These are phyloP conservation scores for Russula compacta DNA, from an alignment of 768 basidiomycete species.

Conservation along the genomic window DNA sequence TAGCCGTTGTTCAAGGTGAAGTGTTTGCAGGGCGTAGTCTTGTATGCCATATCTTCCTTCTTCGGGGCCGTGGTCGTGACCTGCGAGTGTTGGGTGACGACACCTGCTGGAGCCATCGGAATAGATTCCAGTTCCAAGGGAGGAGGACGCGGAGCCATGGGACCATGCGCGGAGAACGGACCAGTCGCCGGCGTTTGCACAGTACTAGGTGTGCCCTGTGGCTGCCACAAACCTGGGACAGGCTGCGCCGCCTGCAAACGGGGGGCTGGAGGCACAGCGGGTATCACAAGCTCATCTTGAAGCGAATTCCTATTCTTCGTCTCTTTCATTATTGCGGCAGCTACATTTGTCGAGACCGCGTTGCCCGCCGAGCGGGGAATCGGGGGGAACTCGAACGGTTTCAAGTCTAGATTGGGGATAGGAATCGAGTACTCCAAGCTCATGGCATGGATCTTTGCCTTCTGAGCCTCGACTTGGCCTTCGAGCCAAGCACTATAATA, in stretches of 20 bases:
- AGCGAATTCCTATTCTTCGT: background rate
- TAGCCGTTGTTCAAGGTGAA: conserved; percentile 7
- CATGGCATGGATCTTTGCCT: conserved; percentile 4
- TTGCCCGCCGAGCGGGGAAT: background rate
- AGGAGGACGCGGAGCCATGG: background rate
- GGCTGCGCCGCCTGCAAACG: background rate
- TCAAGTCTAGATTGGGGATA: conserved; percentile 2
- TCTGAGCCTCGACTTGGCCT: background rate
- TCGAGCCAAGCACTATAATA: background rate
- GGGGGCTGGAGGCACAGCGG: background rate
- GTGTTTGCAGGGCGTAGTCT: conserved; percentile 9
- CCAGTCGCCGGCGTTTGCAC: background rate
- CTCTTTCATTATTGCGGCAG: too few species aligned
- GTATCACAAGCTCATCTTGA: background rate
- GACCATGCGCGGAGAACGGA: background rate
- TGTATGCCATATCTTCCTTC: conserved; percentile 3
- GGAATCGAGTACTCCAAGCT: conserved; percentile 4
- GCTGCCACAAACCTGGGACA: background rate
- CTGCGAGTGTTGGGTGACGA: background rate
- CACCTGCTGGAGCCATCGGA: background rate
- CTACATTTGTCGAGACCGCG: background rate
- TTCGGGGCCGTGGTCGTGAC: background rate
- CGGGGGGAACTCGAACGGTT: background rate
- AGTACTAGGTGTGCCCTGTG: background rate
- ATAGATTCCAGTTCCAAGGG: background rate